Percentiles rank a stretch among this genome's conserved stretches.
phyloP scores from a whole-genome alignment of 1,284 basidiomycete genomes.

The Microbotryum scabiosae region DNA sequence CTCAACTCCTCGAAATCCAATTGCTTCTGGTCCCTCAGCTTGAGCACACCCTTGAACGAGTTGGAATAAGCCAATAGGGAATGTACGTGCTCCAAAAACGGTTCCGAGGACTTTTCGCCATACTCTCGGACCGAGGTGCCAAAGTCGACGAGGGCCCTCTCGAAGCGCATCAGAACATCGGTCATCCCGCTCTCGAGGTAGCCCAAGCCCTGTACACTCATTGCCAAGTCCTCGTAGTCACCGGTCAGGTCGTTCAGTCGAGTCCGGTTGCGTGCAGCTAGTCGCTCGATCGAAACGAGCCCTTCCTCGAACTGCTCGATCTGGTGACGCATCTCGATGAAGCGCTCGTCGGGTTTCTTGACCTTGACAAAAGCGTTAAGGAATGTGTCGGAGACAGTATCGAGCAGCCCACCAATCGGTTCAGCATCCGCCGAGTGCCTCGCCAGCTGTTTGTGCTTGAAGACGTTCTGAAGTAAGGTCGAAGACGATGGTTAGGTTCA shows the following conservation, averaged over 20 bases:
- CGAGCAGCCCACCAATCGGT: conserved; percentile 67
- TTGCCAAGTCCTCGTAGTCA: conserved; percentile 94
- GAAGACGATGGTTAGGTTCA: neutral
- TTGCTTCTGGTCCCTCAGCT: conserved; percentile 94
- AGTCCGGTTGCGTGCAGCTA: conserved; percentile 43
- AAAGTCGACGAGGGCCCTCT: conserved; percentile 86
- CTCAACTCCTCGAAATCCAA: conserved; percentile 97
- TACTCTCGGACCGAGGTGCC: conserved; percentile 7
- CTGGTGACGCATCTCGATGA: conserved; percentile 77
- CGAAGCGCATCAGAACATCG: conserved; percentile 90
- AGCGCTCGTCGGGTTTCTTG: conserved; percentile 85
- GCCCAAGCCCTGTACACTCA: conserved; percentile 88
- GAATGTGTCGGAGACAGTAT: conserved; percentile 89
- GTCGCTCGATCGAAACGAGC: conserved; percentile 65
- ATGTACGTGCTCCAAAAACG: conserved; percentile 79
- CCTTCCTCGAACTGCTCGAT: conserved; percentile 95
- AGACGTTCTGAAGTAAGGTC: conserved; percentile 58
- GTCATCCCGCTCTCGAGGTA: conserved; percentile 98
- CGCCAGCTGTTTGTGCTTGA: conserved; percentile 82
- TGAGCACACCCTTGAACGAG: conserved; percentile 81
- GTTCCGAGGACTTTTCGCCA: conserved; percentile 59
- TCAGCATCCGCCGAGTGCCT: conserved; percentile 45
- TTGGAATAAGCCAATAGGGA: conserved; percentile 80
- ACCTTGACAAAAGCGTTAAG: conserved; percentile 91
- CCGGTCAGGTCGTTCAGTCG: conserved; percentile 61